Evolutionary conservation across 495 filamentous ascomycete genomes (phyloP), one percentile per base, ranked within the genome.

Genomic region (Penicillium herquei): DNA sequence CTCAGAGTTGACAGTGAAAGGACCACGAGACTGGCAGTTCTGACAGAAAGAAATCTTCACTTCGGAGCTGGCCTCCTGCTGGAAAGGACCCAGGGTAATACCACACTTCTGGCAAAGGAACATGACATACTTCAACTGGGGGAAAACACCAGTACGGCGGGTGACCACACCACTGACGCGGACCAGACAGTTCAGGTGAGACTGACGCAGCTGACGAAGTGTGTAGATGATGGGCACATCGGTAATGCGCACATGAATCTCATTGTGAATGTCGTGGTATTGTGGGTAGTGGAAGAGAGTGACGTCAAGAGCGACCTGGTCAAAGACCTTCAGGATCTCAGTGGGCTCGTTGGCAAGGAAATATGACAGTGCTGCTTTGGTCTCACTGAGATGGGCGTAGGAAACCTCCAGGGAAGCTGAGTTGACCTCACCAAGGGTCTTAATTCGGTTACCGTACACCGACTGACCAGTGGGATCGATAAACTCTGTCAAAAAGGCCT

Each of bases 31-130:
- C 75, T 98, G 95, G 71, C 95, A 99, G 70, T 92, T 96, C 68
- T 97, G 93, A 70, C 95, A 99, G 79, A 88, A 98, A 1, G 88
- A 87, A 65, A 99, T 91, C 73, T 91, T 92, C 67, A 99, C 92
- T 73, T 99, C 95, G 33, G 90, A 84, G 59, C 91, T 95, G 14
- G 91, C 91, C 71, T 99, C 95, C 67, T 99, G 95, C 68, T 95
- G 92, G 79, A 96, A 98, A 31, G 95, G 95, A 26, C 95, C 95
- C 7, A 99, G 81, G 2, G 89, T 96, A 50, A 88, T 82, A 52
- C 89, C 88, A 71, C 95, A 99, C 76, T 97, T 99, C 37, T 77
- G 81, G 76, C 95, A 99, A 72, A 96, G 86, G 67, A 99, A 98
- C 75, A 94, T 94, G 64, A 99, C 89, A 66, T 97, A 96, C 70